These are phyloP conservation scores for Talaromyces rugulosus DNA, from an alignment of 2,329 filamentous ascomycete species.

Conservation along the genomic window DNA sequence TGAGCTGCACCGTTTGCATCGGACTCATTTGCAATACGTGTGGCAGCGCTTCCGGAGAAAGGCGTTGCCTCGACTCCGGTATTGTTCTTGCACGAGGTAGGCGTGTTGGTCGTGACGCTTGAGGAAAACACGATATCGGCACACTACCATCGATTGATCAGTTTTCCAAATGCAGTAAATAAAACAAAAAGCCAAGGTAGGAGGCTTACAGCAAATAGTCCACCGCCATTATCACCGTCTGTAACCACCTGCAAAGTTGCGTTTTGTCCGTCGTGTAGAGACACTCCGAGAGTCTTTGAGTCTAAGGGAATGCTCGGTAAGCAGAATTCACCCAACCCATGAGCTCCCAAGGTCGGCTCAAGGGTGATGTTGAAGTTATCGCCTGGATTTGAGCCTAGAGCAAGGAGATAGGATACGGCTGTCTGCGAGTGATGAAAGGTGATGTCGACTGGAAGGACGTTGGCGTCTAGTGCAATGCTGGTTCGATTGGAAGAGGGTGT, in stretches of 20 bases:
- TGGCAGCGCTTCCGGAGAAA: constrained; percentile 34
- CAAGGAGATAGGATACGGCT: constrained; percentile 51
- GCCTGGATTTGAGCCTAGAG: constrained; percentile 48
- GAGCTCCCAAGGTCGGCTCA: constrained; percentile 56
- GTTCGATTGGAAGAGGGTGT: constrained; percentile 44
- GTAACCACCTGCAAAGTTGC: constrained; percentile 68
- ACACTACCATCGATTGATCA: constrained; percentile 47
- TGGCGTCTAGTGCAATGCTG: constrained; percentile 45
- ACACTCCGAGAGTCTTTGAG: constrained; percentile 32
- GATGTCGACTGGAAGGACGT: constrained; percentile 48
- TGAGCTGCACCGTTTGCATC: constrained; percentile 31
- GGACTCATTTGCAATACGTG: constrained; percentile 43
- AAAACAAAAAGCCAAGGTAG: constrained; percentile 6
- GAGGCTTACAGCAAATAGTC: constrained; percentile 61
- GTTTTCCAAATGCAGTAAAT: not conserved
- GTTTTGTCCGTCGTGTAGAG: constrained; percentile 56
- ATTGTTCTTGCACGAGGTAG: constrained; percentile 55
- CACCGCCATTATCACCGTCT: constrained; percentile 53
- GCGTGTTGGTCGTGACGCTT: constrained; percentile 41
- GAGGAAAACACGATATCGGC: constrained; percentile 67
- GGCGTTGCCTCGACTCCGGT: constrained; percentile 50
- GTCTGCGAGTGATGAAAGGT: constrained; percentile 50
- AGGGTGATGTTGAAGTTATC: constrained; percentile 67
- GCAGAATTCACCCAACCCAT: constrained; percentile 63
- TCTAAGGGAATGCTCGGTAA: constrained; percentile 51